These are phyloP conservation scores for Mycena rebaudengoi DNA, from an alignment of 768 basidiomycete genomes.

Conservation along the genomic window DNA sequence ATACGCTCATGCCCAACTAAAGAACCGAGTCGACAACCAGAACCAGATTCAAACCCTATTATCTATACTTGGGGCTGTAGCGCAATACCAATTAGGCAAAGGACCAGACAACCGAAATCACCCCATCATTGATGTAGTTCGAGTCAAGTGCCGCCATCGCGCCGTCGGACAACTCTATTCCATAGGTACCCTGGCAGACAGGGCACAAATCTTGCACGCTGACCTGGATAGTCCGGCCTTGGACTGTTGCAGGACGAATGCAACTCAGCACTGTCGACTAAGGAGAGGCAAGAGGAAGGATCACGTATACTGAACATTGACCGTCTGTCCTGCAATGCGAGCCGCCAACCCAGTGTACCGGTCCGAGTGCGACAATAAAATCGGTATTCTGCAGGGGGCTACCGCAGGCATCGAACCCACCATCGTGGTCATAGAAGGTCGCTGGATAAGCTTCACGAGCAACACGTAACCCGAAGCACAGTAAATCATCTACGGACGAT, in stretches of 20 bases:
- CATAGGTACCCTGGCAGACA: conserved; percentile 4
- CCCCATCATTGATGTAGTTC: no score
- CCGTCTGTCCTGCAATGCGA: background rate
- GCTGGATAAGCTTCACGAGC: background rate
- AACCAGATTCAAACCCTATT: no score
- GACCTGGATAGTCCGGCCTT: background rate
- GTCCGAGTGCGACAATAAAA: background rate
- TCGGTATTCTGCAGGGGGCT: background rate
- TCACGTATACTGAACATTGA: background rate
- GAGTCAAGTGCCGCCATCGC: no score
- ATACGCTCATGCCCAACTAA: no score
- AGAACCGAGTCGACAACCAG: no score
- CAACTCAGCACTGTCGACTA: background rate
- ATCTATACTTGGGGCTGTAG: no score
- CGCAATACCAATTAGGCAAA: no score
- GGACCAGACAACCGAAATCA: no score
- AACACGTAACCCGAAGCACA: background rate
- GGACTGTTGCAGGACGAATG: background rate
- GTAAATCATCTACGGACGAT: no score
- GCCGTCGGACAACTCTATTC: conserved; percentile 1
- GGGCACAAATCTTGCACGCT: conserved; percentile 5
- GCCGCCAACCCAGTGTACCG: background rate
- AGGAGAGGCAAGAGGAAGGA: background rate
- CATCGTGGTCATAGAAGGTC: conserved; percentile 9
- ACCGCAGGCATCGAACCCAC: conserved; percentile 8